Percentiles rank a stretch among this genome's conserved stretches.
These are phyloP conservation scores for Mortierella sp. DNA, from an alignment of 371 early-diverging fungal genomes.

Conservation along the genomic window DNA sequence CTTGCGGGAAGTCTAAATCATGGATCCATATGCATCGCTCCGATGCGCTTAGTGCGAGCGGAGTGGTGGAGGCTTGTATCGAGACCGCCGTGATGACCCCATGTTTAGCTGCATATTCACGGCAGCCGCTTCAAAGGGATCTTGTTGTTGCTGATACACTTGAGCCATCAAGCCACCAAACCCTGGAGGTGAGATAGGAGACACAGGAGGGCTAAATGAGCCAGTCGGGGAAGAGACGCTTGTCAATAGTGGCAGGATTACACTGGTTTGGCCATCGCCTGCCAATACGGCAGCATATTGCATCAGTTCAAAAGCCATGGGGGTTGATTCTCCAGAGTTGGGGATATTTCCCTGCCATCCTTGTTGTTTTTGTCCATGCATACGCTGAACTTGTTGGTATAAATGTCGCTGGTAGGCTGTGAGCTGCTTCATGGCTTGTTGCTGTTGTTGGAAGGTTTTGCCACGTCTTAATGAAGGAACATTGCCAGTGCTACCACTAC, in stretches of 20 bases:
- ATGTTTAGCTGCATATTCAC: conserved; percentile 41
- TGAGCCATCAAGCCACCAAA: conserved; percentile 18
- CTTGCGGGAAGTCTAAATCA: too few relatives aligned
- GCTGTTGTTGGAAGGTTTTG: conserved; percentile 52
- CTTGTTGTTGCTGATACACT: conserved; percentile 18
- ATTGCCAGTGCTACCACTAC: background rate
- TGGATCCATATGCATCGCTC: too few relatives aligned
- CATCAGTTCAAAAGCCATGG: conserved; percentile 47
- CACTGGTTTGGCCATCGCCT: conserved; percentile 5
- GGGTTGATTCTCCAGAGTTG: conserved; percentile 8
- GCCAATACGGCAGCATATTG: conserved; percentile 42
- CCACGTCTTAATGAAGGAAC: conserved; percentile 33
- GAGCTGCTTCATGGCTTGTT: conserved; percentile 43
- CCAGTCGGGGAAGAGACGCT: conserved; percentile 17
- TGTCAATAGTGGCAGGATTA: conserved; percentile 14
- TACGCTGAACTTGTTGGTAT: conserved; percentile 32
- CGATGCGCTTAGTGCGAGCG: conserved; percentile 8
- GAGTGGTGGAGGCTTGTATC: conserved; percentile 46
- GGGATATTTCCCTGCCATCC: conserved; percentile 13
- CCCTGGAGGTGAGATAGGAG: conserved; percentile 22
- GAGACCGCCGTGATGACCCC: conserved; percentile 46
- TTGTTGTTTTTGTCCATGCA: conserved; percentile 32
- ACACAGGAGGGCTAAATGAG: background rate
- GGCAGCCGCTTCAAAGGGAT: conserved; percentile 32
- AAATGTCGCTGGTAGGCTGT: conserved; percentile 44